A percentile compares a stretch with the other conserved stretches of the same genome.
Evolutionary conservation across 2,329 filamentous ascomycete genomes (phyloP).

Genomic region (Daldinia sp.): DNA sequence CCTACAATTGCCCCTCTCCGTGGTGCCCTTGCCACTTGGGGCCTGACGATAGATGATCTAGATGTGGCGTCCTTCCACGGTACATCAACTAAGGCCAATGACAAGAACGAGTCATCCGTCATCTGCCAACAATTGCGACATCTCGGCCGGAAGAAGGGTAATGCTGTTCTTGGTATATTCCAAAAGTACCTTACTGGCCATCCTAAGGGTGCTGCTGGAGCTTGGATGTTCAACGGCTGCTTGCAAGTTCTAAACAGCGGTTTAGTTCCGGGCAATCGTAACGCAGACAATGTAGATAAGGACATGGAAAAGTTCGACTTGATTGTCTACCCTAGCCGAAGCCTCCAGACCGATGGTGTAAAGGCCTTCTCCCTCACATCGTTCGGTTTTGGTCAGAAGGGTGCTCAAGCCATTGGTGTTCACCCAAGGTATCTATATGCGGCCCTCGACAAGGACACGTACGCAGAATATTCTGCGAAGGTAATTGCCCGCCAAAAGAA

Average conservation of each 20-base stretch:
- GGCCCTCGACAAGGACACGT: constrained; percentile 87
- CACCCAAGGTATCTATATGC: constrained; percentile 94
- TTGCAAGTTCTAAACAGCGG: constrained; percentile 94
- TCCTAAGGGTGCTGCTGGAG: constrained; percentile 98
- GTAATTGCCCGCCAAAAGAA: constrained; percentile 96
- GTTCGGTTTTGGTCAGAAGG: constrained; percentile 99
- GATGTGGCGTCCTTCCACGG: constrained; percentile 98
- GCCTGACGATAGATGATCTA: constrained; percentile 95
- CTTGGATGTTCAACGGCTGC: constrained; percentile 99
- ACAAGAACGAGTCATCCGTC: constrained; percentile 99
- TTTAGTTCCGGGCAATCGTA: constrained; percentile 94
- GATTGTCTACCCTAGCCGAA: constrained; percentile 94
- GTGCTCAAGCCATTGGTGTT: constrained; percentile 94
- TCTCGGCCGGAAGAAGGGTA: constrained; percentile 94
- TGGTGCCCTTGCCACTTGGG: constrained; percentile 96
- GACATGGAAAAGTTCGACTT: constrained; percentile 98
- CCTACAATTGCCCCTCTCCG: constrained; percentile 92
- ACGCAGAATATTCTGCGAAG: constrained; percentile 83
- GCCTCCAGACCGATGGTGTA: constrained; percentile 95
- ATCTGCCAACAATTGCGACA: constrained; percentile 96
- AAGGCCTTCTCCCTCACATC: constrained; percentile 99
- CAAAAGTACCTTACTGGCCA: constrained; percentile 99
- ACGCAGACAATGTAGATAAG: constrained; percentile 96
- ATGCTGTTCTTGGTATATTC: constrained; percentile 95
- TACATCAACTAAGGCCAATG: constrained; percentile 97